Conservation (phyloP, 352 stramenopile genomes). For the Phytophthora brassicae region DNA sequence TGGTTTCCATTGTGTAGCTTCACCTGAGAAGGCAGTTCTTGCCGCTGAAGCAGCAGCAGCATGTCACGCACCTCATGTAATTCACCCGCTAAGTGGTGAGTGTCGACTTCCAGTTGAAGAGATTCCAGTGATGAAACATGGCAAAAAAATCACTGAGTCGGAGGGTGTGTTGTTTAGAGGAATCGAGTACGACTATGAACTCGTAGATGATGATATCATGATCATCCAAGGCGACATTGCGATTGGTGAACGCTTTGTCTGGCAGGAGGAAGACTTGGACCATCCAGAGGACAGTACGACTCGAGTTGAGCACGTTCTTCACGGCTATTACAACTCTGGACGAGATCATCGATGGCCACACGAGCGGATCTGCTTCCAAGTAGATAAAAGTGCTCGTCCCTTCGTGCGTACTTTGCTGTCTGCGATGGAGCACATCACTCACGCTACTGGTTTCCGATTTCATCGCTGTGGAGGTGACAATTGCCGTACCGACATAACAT, state of each 20-base stretch:
- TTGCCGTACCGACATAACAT: constrained; percentile 47
- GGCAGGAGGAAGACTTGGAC: constrained; percentile 26
- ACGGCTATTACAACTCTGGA: constrained; percentile 83
- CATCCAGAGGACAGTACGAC: constrained; percentile 7
- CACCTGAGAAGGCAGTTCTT: constrained; percentile 20
- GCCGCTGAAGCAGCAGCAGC: constrained; percentile 42
- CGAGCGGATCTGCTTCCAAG: constrained; percentile 65
- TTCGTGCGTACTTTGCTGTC: constrained; percentile 48
- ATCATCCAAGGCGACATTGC: constrained; percentile 79
- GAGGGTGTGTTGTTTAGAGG: constrained; percentile 67
- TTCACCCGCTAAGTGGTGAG: constrained; percentile 49
- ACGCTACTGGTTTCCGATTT: constrained; percentile 72
- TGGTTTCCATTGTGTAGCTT: constrained; percentile 42
- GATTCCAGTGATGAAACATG: constrained; percentile 30
- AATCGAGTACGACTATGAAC: constrained; percentile 83
- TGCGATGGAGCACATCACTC: constrained; percentile 63
- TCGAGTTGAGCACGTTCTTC: constrained; percentile 42
- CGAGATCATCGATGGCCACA: constrained; percentile 74
- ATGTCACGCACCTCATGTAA: constrained; percentile 44
- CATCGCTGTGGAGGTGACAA: constrained; percentile 46
- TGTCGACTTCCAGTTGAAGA: constrained; percentile 73
- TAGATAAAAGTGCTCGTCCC: constrained; percentile 43
- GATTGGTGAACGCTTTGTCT: constrained; percentile 57
- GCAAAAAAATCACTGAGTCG: constrained; percentile 4
- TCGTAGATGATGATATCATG: constrained; percentile 73